Evolutionary conservation across 208 protist genomes (phyloP).

Genomic region (Crithidia bombi): DNA sequence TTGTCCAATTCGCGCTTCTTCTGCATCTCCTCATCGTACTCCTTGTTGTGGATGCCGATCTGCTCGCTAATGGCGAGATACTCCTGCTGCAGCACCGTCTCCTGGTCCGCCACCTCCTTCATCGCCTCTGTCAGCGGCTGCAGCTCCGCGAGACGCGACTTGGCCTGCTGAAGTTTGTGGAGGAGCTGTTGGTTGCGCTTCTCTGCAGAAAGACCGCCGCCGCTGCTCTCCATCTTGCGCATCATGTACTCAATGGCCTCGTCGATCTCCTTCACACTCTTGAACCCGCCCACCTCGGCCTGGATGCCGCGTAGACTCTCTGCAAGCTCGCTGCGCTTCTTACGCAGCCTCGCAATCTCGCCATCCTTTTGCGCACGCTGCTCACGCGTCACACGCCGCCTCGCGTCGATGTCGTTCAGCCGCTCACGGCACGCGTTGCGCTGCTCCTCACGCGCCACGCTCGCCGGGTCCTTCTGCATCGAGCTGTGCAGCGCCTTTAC

Average conservation of each 20-base stretch:
- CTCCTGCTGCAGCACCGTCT: constrained; percentile 75
- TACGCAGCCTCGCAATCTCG: constrained; percentile 62
- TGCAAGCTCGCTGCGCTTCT: constrained; percentile 51
- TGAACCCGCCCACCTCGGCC: constrained; percentile 69
- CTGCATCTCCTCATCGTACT: constrained; percentile 63
- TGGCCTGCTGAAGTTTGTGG: constrained; percentile 71
- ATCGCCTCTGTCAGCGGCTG: constrained; percentile 75
- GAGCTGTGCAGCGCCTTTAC: constrained; percentile 67
- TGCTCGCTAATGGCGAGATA: constrained; percentile 79
- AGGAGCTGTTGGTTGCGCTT: constrained; percentile 55
- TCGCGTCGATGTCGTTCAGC: constrained; percentile 61
- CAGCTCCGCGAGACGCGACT: constrained; percentile 63
- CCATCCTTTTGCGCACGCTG: constrained; percentile 58
- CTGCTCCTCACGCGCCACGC: constrained; percentile 35
- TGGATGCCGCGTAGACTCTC: constrained; percentile 60
- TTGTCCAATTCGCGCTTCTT: constrained; percentile 60
- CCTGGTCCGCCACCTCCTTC: constrained; percentile 58
- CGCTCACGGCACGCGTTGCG: constrained; percentile 49
- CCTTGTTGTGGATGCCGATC: constrained; percentile 62
- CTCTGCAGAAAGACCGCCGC: constrained; percentile 67
- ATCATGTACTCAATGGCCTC: constrained; percentile 68
- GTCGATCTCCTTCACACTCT: constrained; percentile 70
- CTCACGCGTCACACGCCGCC: constrained; percentile 55
- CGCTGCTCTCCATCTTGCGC: constrained; percentile 80
- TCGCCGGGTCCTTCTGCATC: constrained; percentile 41